phyloP scores from a whole-genome alignment of 495 filamentous ascomycete genomes.

The Echria macrotheca region DNA sequence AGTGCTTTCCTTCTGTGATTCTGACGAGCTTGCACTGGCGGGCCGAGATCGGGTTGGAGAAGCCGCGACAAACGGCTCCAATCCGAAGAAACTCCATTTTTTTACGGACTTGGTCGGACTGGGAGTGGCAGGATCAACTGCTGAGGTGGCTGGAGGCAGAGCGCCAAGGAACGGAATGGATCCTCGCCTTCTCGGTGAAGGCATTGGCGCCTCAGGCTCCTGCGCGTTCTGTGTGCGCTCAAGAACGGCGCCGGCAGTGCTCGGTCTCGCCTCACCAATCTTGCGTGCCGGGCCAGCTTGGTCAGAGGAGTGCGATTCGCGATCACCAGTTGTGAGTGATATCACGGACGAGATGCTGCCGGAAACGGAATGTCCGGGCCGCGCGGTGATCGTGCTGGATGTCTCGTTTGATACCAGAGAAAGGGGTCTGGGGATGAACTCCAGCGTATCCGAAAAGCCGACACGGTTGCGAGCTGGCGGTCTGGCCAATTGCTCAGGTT shows the following conservation, averaged over 20 bases:
- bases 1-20: slow-evolving; percentile 24
- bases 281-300: slow-evolving; percentile 25
- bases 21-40: slow-evolving; percentile 34
- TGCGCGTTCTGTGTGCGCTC: slow-evolving; percentile 39
- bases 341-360: slow-evolving; percentile 60
- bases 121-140: slow-evolving; percentile 28
- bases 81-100: slow-evolving; percentile 52
- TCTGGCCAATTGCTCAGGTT: slow-evolving; percentile 33
- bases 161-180: slow-evolving; percentile 45
- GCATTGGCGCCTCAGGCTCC: slow-evolving; percentile 22
- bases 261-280: slow-evolving; percentile 38
- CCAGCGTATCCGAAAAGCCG: slow-evolving; percentile 56
- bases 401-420: slow-evolving; percentile 72
- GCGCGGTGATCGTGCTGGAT: slow-evolving; percentile 58
- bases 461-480: slow-evolving; percentile 43
- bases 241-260: slow-evolving; percentile 48
- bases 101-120: slow-evolving; percentile 44
- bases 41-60: slow-evolving; percentile 39
- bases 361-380: slow-evolving; percentile 57
- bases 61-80: slow-evolving; percentile 38
- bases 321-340: slow-evolving; percentile 41
- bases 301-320: slow-evolving; percentile 25
- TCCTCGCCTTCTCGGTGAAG: slow-evolving; percentile 40
- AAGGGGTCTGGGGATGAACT: slow-evolving; percentile 65
- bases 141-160: slow-evolving; percentile 25